Conservation (phyloP, 768 basidiomycete genomes). For the Mycena rosella region DNA sequence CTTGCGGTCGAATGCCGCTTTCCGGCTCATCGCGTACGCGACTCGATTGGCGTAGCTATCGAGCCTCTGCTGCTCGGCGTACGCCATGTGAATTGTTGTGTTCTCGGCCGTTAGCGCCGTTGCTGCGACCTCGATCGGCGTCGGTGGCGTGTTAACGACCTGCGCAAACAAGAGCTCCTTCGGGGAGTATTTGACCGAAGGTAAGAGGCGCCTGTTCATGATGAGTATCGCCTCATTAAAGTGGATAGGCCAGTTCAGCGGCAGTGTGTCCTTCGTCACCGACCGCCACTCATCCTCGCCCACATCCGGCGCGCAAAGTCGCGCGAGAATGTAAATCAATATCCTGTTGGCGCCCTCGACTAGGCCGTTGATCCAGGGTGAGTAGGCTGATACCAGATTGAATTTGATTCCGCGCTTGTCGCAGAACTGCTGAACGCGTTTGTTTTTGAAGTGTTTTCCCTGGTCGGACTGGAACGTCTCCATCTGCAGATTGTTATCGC, state of each 20-base stretch:
- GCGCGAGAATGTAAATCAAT: conserved; percentile 37
- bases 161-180: conserved; percentile 49
- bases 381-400: conserved; percentile 35
- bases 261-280: conserved; percentile 31
- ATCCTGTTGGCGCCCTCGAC: too few relatives aligned
- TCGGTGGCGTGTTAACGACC: conserved; percentile 45
- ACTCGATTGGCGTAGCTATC: conserved; percentile 44
- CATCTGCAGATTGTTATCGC: too few relatives aligned
- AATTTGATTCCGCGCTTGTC: conserved; percentile 20
- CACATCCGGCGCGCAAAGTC: conserved; percentile 38
- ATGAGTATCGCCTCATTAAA: conserved; percentile 33
- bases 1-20: too few relatives aligned
- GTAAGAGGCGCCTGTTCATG: conserved; percentile 43
- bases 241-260: conserved; percentile 38
- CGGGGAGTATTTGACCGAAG: conserved; percentile 26
- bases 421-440: conserved; percentile 35
- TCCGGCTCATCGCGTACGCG: conserved; percentile 40
- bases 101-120: too few relatives aligned
- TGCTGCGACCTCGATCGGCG: too few relatives aligned
- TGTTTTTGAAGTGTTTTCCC: conserved; percentile 41
- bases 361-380: conserved; percentile 46
- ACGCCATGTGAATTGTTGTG: too few relatives aligned
- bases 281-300: conserved; percentile 27
- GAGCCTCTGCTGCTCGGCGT: conserved; percentile 44
- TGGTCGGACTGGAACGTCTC: conserved; percentile 45